These are phyloP conservation scores for Ogataea methanolica DNA, from an alignment of 805 yeast genomes.

Conservation along the genomic window DNA sequence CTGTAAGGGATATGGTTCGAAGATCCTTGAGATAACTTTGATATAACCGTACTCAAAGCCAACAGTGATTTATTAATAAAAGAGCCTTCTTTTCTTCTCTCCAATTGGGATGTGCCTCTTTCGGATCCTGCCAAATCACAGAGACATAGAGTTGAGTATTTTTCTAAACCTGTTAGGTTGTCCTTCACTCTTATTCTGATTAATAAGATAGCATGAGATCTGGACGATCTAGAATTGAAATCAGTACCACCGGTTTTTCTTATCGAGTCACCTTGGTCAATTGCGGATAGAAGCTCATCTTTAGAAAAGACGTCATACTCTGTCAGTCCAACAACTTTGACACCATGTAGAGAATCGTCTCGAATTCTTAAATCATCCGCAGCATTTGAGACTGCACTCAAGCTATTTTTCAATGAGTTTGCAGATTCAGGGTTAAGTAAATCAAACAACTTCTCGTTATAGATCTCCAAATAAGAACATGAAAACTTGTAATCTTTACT, in stretches of 20 bases:
- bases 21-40: constrained; percentile 48
- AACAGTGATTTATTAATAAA: constrained; percentile 86
- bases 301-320: constrained; percentile 55
- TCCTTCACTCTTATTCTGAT: constrained; percentile 50
- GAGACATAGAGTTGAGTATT: constrained; percentile 62
- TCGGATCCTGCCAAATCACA: constrained; percentile 99
- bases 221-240: constrained; percentile 78
- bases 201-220: constrained; percentile 88
- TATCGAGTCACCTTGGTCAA: constrained; percentile 65
- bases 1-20: constrained; percentile 77
- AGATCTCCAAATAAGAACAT: constrained; percentile 79
- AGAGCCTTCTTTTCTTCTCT: constrained; percentile 89
- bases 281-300: constrained; percentile 54
- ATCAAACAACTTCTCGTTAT: constrained; percentile 84
- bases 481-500: constrained; percentile 39
- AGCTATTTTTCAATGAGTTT: constrained; percentile 10
- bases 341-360: constrained; percentile 71
- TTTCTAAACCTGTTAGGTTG: constrained; percentile 33
- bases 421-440: constrained; percentile 44
- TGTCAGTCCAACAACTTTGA: constrained; percentile 68
- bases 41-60: constrained; percentile 89
- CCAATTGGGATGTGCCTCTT: constrained; percentile 68
- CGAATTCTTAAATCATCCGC: constrained; percentile 63
- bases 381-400: constrained; percentile 3
- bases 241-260: constrained; percentile 87